A percentile compares a stretch with the other conserved stretches of the same genome.
phyloP scores from a whole-genome alignment of 192 early-diverging fungal genomes.

The Coemansia sp. region DNA sequence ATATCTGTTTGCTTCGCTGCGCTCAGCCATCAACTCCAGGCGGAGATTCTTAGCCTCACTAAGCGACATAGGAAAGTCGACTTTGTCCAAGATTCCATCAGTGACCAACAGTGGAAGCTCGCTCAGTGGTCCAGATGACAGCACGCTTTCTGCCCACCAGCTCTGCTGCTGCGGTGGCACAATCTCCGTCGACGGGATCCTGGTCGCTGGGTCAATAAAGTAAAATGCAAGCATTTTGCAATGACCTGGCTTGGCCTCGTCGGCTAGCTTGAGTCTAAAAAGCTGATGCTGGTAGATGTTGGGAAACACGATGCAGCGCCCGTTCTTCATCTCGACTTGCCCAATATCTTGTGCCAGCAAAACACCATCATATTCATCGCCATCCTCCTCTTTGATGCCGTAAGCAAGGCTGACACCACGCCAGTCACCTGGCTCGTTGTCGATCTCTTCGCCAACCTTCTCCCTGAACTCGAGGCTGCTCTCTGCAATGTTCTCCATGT shows the following conservation, averaged over 20 bases:
- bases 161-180: slow-evolving; percentile 28
- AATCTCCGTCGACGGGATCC: slow-evolving; percentile 15
- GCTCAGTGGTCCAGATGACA: background rate
- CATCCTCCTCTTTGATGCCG: background rate
- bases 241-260: slow-evolving; percentile 16
- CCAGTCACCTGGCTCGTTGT: background rate
- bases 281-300: slow-evolving; percentile 27
- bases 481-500: slow-evolving; percentile 68
- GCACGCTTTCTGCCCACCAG: slow-evolving; percentile 6
- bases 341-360: slow-evolving; percentile 30
- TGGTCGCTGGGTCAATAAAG: slow-evolving; percentile 23
- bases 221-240: slow-evolving; percentile 29
- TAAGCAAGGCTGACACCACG: slow-evolving; percentile 13
- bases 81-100: slow-evolving; percentile 8
- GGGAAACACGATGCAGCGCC: slow-evolving; percentile 46
- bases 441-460: background rate
- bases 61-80: slow-evolving; percentile 40
- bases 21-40: slow-evolving; percentile 52
- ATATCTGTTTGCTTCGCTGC: slow-evolving; percentile 13
- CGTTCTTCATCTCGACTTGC: slow-evolving; percentile 13
- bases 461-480: slow-evolving; percentile 62
- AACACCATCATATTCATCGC: slow-evolving; percentile 4
- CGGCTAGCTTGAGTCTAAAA: slow-evolving; percentile 7
- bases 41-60: slow-evolving; percentile 46
- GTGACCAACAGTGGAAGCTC: slow-evolving; percentile 22